phyloP scores from a whole-genome alignment of 805 yeast species.

The Torulaspora quercuum region DNA sequence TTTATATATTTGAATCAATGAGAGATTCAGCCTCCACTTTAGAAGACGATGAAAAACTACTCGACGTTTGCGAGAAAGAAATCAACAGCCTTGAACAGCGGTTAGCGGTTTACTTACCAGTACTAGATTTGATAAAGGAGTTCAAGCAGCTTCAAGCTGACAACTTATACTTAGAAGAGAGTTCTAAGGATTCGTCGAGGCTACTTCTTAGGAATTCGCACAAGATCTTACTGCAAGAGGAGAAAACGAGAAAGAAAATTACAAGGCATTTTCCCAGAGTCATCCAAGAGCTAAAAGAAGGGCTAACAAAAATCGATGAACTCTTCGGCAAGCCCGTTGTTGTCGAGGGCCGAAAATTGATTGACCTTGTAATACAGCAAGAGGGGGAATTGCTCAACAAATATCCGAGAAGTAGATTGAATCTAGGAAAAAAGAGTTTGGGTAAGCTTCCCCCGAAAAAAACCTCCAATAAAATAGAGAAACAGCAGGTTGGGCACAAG shows the following conservation, averaged over 20 bases:
- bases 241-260: conserved; percentile 64
- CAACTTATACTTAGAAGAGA: conserved; percentile 58
- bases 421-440: conserved; percentile 9
- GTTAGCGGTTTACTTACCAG: conserved; percentile 48
- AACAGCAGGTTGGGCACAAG: neutral
- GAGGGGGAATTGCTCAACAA: conserved; percentile 34
- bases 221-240: conserved; percentile 75
- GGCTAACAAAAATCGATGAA: conserved; percentile 49
- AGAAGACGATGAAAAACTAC: conserved; percentile 54
- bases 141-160: conserved; percentile 57
- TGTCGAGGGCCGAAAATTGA: conserved; percentile 27
- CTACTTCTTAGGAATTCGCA: conserved; percentile 72
- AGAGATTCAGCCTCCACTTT: conserved; percentile 17
- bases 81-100: conserved; percentile 49
- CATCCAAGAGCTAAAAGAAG: conserved; percentile 47
- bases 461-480: conserved; percentile 1
- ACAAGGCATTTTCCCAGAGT: conserved; percentile 66
- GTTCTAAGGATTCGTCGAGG: conserved; percentile 77
- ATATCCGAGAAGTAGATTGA: conserved; percentile 35
- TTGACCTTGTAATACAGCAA: conserved; percentile 30
- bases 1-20: conserved; percentile 31
- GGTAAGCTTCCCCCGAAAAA: neutral
- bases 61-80: conserved; percentile 64
- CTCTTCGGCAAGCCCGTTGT: conserved; percentile 39
- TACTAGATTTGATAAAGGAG: conserved; percentile 53